Evolutionary conservation across 352 stramenopile species (phyloP), one percentile per base, ranked within the genome.

Genomic region (Pythium brassicae): DNA sequence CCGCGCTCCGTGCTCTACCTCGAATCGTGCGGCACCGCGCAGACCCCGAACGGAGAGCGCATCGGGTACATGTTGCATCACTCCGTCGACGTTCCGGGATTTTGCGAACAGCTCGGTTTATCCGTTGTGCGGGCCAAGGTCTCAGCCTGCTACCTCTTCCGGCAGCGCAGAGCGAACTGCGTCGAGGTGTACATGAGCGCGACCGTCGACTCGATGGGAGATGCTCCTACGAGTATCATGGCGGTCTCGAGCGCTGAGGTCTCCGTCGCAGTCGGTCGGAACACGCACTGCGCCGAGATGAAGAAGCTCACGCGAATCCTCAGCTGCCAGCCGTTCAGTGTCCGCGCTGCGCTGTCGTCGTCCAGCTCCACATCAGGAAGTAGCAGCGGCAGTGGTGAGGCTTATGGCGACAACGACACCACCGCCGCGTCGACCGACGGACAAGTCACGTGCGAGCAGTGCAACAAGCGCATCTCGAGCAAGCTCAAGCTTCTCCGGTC

Each of bases 1-100:
- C 69, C 76, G 51, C 75, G 78, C n/a, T 75, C 86, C 62, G 72
- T 71, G 44, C 74, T 83, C 42, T 83, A 72, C 48, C 50, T 88
- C 45, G 75, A 88, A 47, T 77, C 75, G 3, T 76, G 61, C 3
- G 78, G 78, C 1, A 70, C 77, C 25, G 55, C 60, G 0, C 42
- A 57, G 0, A 66, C 83, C 10, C 55, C 68, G 14, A 75, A 57
- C 14, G 72, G 71, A 17, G 72, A 87, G 35, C 44, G 62, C 34
- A 61, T 89, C 42, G 76, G 76, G 11, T 89, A 76, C 54, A n/a
- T n/a, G n/a, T n/a, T n/a, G n/a, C n/a, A n/a, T n/a, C n/a, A n/a
- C n/a, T n/a, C n/a, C n/a, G n/a, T n/a, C n/a, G n/a, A n/a, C n/a
- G n/a, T n/a, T n/a, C n/a, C n/a, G n/a, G n/a, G n/a, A n/a, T n/a